phyloP scores from a whole-genome alignment of 73 alveolate genomes.

The Paramecium sonneborni region DNA sequence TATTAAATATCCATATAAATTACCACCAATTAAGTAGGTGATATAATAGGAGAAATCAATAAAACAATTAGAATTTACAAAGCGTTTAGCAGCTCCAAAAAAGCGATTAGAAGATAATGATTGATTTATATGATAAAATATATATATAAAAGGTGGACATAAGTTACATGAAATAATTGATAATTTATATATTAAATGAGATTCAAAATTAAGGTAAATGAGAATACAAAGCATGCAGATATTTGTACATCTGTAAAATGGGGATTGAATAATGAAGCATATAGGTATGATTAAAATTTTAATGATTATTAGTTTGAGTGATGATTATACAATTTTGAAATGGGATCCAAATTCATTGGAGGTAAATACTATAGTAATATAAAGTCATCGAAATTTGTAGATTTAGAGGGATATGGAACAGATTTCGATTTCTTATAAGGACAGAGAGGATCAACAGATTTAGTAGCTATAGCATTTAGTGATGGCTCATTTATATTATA shows the following conservation, averaged over 20 bases:
- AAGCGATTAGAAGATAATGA: background rate
- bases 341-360: constrained; percentile 96
- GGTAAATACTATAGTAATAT: background rate
- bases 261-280: constrained; percentile 89
- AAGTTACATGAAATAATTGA: background rate
- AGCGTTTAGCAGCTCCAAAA: constrained; percentile 13
- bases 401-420: constrained; percentile 82
- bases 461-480: constrained; percentile 90
- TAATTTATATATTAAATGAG: constrained; percentile 76
- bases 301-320: constrained; percentile 71
- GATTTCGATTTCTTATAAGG: constrained; percentile 90
- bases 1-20: constrained; percentile 27
- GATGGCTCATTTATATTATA: constrained; percentile 89
- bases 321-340: constrained; percentile 86
- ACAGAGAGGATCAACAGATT: constrained; percentile 82
- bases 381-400: constrained; percentile 74
- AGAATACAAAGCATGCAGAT: constrained; percentile 83
- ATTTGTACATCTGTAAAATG: constrained; percentile 90
- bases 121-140: background rate
- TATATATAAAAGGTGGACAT: background rate
- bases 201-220: constrained; percentile 87
- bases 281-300: constrained; percentile 31
- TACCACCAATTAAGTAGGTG: constrained; percentile 32
- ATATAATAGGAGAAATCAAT: background rate
- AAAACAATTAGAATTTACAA: background rate